Percentiles rank a stretch among this genome's conserved stretches.
Evolutionary conservation across 176 grass and related monocot species (phyloP).

Genomic region (Rhynchospora pubera): DNA sequence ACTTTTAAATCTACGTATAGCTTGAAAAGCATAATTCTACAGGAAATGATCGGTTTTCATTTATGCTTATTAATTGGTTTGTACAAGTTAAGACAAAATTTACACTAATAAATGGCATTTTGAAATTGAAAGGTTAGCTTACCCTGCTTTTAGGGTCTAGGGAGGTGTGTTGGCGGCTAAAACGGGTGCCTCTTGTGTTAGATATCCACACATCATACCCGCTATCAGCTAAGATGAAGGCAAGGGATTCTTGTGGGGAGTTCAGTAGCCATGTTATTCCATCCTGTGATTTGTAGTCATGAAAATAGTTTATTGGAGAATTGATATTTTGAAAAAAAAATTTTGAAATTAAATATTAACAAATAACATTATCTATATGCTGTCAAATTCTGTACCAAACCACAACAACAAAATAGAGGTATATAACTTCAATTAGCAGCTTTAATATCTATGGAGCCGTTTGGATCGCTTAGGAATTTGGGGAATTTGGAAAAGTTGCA

Average conservation of each 20-base stretch:
- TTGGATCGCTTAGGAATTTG: too few relatives aligned
- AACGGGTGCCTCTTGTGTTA: constrained; percentile 67
- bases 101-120: not conserved
- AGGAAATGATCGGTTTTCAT: not conserved
- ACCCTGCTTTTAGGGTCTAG: constrained; percentile 38
- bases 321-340: too few relatives aligned
- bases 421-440: too few relatives aligned
- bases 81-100: not conserved
- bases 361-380: not conserved
- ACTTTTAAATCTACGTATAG: too few relatives aligned
- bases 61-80: not conserved
- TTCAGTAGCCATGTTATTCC: constrained; percentile 66
- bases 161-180: constrained; percentile 50
- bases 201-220: constrained; percentile 91
- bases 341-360: not conserved
- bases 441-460: too few relatives aligned
- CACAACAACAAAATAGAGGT: too few relatives aligned
- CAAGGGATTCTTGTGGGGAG: constrained; percentile 67
- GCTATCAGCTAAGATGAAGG: constrained; percentile 59
- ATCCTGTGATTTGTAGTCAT: constrained; percentile 40
- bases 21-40: too few relatives aligned
- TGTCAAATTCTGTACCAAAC: too few relatives aligned
- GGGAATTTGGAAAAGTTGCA: too few relatives aligned
- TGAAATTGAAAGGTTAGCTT: not conserved
- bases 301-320: not conserved